Percentiles rank a stretch among this genome's conserved stretches.
These are phyloP conservation scores for Talaromyces wortmannii DNA, from an alignment of 495 filamentous ascomycete genomes.

Conservation along the genomic window DNA sequence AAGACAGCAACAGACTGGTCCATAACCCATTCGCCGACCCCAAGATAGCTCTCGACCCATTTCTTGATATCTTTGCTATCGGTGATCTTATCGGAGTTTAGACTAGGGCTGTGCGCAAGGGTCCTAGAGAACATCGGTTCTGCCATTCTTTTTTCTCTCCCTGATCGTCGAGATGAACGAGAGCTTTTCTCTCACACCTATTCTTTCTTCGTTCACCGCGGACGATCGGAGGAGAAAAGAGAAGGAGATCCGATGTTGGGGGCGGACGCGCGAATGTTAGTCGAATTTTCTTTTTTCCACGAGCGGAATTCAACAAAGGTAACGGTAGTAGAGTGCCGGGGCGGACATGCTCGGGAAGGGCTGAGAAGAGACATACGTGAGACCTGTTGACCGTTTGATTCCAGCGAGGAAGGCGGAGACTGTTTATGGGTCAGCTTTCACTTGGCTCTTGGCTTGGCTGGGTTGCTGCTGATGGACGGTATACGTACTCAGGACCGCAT, in stretches of 20 bases:
- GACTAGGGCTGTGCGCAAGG: constrained; percentile 57
- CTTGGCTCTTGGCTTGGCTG: not conserved
- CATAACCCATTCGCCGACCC: constrained; percentile 96
- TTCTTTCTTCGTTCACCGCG: not conserved
- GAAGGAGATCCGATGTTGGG: constrained; percentile 7
- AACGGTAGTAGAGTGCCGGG: too few relatives aligned
- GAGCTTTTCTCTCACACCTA: too few relatives aligned
- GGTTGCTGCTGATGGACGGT: not conserved
- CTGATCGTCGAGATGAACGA: not conserved
- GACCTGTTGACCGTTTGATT: constrained; percentile 89
- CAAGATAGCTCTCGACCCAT: constrained; percentile 93
- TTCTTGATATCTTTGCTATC: constrained; percentile 80
- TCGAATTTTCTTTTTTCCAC: not conserved
- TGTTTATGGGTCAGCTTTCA: constrained; percentile 26
- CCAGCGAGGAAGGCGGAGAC: constrained; percentile 95
- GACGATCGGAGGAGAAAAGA: constrained; percentile 5
- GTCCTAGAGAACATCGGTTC: constrained; percentile 19
- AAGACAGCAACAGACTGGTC: constrained; percentile 90
- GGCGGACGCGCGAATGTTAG: constrained; percentile 3
- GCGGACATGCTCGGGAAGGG: too few relatives aligned
- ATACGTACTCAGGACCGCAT: constrained; percentile 80
- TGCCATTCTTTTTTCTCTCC: constrained; percentile 4
- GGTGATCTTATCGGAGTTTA: constrained; percentile 78
- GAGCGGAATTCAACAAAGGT: too few relatives aligned
- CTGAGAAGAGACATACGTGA: constrained; percentile 62